A percentile compares a stretch with the other conserved stretches of the same genome.
These are phyloP conservation scores for Scedosporium boydii DNA, from an alignment of 2,329 filamentous ascomycete genomes.

Conservation along the genomic window DNA sequence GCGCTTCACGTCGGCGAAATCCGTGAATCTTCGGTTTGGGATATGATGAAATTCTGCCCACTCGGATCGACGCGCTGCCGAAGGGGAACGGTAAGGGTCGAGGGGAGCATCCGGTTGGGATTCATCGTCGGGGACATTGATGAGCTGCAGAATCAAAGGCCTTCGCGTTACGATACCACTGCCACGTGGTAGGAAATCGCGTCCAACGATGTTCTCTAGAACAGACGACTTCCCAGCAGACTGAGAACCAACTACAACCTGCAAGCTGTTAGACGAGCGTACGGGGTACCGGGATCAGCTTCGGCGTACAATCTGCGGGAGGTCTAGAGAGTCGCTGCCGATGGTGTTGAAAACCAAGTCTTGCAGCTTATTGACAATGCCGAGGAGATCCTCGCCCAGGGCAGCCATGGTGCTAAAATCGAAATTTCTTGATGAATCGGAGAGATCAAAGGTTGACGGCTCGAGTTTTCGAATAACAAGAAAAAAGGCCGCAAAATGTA, in stretches of 20 bases:
- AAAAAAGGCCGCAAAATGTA: neutral
- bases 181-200: slow-evolving; percentile 92
- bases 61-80: slow-evolving; percentile 54
- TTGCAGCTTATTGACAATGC: slow-evolving; percentile 95
- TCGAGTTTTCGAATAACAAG: neutral
- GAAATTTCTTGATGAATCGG: neutral
- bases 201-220: slow-evolving; percentile 95
- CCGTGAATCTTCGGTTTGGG: slow-evolving; percentile 76
- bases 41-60: slow-evolving; percentile 98
- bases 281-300: neutral
- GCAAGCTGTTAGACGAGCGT: slow-evolving; percentile 9
- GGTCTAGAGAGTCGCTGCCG: slow-evolving; percentile 92
- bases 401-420: slow-evolving; percentile 61
- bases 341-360: slow-evolving; percentile 99
- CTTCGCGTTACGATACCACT: slow-evolving; percentile 93
- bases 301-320: slow-evolving; percentile 86
- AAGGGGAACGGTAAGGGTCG: slow-evolving; percentile 68
- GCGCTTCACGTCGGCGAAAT: slow-evolving; percentile 87
- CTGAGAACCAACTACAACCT: slow-evolving; percentile 98
- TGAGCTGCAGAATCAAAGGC: slow-evolving; percentile 92
- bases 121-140: slow-evolving; percentile 82
- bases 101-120: slow-evolving; percentile 54
- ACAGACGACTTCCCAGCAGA: slow-evolving; percentile 98
- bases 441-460: neutral
- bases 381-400: slow-evolving; percentile 89